Conservation (phyloP, 352 stramenopile species). For the Phytopythium kandeliae region DNA sequence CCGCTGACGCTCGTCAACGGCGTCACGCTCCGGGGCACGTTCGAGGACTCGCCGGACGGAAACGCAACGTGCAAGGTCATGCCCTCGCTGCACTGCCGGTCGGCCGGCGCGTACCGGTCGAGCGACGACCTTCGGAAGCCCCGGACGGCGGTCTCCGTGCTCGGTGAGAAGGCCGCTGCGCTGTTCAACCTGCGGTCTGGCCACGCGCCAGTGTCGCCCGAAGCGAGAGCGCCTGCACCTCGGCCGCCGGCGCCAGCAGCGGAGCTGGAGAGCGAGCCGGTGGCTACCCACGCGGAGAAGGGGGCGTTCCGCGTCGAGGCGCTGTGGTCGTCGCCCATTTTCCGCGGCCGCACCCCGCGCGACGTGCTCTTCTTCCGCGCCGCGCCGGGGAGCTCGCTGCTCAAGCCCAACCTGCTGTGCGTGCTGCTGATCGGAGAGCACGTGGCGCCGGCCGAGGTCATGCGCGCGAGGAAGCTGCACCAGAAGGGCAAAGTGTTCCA, state of each 20-base stretch:
- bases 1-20: constrained; percentile 41
- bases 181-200: not conserved
- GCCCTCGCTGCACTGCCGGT: constrained; percentile 45
- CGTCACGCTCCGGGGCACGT: constrained; percentile 45
- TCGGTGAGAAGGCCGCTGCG: not conserved
- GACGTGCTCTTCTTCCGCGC: constrained; percentile 71
- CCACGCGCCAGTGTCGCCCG: not conserved
- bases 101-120: constrained; percentile 11
- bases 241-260: not conserved
- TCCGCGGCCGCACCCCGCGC: constrained; percentile 45
- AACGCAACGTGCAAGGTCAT: constrained; percentile 52
- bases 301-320: constrained; percentile 24
- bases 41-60: constrained; percentile 48
- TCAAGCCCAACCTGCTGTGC: constrained; percentile 53
- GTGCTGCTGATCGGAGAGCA: constrained; percentile 63
- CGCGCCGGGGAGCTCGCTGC: constrained; percentile 46
- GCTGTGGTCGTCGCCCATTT: constrained; percentile 39
- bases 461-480: constrained; percentile 42
- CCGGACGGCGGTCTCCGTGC: not conserved
- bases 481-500: constrained; percentile 67
- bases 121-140: constrained; percentile 13
- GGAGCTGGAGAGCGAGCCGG: not conserved
- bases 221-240: not conserved
- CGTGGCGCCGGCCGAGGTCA: constrained; percentile 39
- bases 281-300: constrained; percentile 3